phyloP scores from a whole-genome alignment of 345 rosid genomes.

The Dovyalis caffra region DNA sequence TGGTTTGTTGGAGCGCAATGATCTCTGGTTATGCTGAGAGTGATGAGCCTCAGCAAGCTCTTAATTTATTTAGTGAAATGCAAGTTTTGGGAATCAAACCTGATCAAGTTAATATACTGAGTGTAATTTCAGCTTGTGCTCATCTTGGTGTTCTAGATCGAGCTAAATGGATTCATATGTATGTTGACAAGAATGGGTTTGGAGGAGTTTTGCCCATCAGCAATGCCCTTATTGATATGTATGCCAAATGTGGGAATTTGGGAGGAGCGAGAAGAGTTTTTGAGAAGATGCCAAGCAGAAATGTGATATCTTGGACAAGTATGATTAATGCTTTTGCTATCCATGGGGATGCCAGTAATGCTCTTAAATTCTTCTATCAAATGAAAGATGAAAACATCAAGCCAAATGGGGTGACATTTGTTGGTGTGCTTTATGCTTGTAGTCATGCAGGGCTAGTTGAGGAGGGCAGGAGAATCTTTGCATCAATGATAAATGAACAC shows the following conservation, averaged over 20 bases:
- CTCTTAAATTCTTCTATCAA: conserved; percentile 5
- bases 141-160: conserved; percentile 9
- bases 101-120: conserved; percentile 12
- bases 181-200: conserved; percentile 12
- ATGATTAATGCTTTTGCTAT: conserved; percentile 17
- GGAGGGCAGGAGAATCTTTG: conserved; percentile 5
- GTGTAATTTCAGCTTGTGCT: conserved; percentile 19
- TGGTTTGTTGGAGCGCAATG: conserved; percentile 18
- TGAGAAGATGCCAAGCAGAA: conserved; percentile 16
- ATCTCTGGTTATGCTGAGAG: conserved; percentile 17
- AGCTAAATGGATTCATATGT: conserved; percentile 3
- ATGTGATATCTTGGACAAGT: conserved; percentile 22
- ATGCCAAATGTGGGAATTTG: conserved; percentile 18
- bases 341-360: conserved; percentile 19
- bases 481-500: conserved; percentile 11
- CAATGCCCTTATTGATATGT: conserved; percentile 19
- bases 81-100: conserved; percentile 5
- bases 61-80: conserved; percentile 12
- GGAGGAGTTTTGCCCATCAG: conserved; percentile 8
- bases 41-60: conserved; percentile 12
- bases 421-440: conserved; percentile 13
- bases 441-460: conserved; percentile 16
- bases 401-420: conserved; percentile 14
- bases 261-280: conserved; percentile 15
- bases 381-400: conserved; percentile 13